Evolutionary conservation across 257 asterid species (phyloP).

Genomic region (Solanum appendiculatum): DNA sequence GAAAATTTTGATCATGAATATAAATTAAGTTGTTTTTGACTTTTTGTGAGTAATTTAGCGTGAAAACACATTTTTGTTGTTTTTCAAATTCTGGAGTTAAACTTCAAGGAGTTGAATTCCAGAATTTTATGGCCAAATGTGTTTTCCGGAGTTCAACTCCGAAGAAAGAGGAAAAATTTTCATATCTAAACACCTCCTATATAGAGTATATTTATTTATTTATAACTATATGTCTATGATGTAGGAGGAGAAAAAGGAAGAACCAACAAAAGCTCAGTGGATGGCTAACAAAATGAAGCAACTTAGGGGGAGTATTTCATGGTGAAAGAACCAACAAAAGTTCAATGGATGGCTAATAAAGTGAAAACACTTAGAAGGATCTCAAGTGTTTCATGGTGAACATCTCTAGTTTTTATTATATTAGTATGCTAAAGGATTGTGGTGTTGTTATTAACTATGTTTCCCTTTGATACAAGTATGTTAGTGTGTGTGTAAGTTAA

Average conservation of each 20-base stretch:
- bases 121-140: no score
- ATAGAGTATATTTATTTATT: no score
- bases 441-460: not conserved
- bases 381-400: not conserved
- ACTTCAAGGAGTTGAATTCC: not conserved
- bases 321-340: not conserved
- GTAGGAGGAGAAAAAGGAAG: not conserved
- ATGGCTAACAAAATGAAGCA: not conserved
- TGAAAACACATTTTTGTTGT: fast-evolving
- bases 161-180: not conserved
- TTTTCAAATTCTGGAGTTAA: not conserved
- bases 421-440: not conserved
- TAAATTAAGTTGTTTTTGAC: not conserved
- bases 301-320: not conserved
- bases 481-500: not conserved
- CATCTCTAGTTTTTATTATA: not conserved
- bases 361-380: not conserved
- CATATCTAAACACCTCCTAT: not conserved
- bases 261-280: not conserved
- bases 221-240: not conserved
- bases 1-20: not conserved
- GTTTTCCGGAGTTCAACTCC: not conserved
- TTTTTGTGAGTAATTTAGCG: not conserved
- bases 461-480: not conserved
- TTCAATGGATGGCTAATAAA: not conserved